These are phyloP conservation scores for Novymonas esmeraldas DNA, from an alignment of 208 protist genomes.

Conservation along the genomic window DNA sequence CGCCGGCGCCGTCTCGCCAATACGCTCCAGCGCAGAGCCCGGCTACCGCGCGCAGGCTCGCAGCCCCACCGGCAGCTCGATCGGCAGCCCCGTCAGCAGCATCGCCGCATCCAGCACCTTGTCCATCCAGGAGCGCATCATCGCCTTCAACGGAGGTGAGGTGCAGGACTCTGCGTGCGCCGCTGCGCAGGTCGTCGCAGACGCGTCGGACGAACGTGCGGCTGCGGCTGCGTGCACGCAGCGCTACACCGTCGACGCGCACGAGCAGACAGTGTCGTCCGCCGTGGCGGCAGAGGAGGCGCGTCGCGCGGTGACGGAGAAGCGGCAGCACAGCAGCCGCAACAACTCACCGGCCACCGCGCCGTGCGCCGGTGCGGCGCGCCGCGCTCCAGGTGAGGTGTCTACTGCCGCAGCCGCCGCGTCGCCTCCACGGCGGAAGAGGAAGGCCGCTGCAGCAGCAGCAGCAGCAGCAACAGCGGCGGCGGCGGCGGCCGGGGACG, in stretches of 20 bases:
- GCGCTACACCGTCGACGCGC: conserved; percentile 7
- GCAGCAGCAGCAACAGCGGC: background rate
- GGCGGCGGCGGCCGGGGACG: background rate
- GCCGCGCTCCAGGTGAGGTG: no score
- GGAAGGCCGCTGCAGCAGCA: background rate
- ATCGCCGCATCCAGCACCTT: background rate
- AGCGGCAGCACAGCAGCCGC: background rate
- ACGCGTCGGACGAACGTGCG: background rate
- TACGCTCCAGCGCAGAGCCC: conserved; percentile 1
- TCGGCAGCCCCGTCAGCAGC: conserved; percentile 12
- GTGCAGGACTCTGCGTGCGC: conserved; percentile 3
- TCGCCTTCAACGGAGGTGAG: conserved; percentile 21
- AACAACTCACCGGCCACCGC: background rate
- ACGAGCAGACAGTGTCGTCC: conserved; percentile 17
- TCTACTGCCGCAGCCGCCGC: background rate
- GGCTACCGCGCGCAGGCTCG: background rate
- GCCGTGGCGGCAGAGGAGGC: conserved; percentile 21
- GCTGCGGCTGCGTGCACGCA: background rate
- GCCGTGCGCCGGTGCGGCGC: no score
- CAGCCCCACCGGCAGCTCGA: no score
- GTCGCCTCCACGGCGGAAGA: no score
- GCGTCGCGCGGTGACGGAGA: conserved; percentile 14
- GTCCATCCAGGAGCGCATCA: conserved; percentile 18
- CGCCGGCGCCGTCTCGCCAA: background rate
- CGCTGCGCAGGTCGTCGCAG: background rate